phyloP scores from a whole-genome alignment of 2,329 filamentous ascomycete species.

The Saccharata proteae region DNA sequence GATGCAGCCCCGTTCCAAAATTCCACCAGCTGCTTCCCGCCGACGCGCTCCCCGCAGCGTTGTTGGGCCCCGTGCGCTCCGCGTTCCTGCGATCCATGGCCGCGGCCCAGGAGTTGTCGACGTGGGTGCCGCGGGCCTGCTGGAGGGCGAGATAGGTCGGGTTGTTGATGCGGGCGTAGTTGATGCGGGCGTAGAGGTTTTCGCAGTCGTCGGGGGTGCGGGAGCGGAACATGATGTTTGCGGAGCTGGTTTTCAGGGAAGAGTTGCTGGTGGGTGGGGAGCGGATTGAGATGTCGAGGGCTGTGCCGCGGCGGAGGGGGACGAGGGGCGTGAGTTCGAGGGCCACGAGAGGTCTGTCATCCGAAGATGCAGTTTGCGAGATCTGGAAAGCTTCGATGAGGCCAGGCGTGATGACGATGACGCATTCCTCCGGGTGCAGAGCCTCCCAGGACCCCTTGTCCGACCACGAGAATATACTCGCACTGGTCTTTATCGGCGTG shows the following conservation, averaged over 20 bases:
- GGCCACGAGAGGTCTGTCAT: slow-evolving; percentile 45
- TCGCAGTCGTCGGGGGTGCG: slow-evolving; percentile 66
- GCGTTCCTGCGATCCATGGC: slow-evolving; percentile 40
- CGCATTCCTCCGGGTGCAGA: slow-evolving; percentile 50
- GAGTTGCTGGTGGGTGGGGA: slow-evolving; percentile 69
- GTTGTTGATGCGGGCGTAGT: slow-evolving; percentile 82
- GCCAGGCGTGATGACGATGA: slow-evolving; percentile 49
- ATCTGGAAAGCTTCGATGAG: slow-evolving; percentile 53
- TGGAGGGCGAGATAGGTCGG: slow-evolving; percentile 73
- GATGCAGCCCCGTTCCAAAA: slow-evolving; percentile 32
- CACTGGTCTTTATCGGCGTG: slow-evolving; percentile 44
- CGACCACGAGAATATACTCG: slow-evolving; percentile 52
- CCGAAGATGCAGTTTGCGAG: slow-evolving; percentile 34
- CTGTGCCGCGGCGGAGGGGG: slow-evolving; percentile 78
- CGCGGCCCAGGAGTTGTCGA: slow-evolving; percentile 35
- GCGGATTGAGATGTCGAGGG: slow-evolving; percentile 85
- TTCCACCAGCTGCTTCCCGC: slow-evolving; percentile 36
- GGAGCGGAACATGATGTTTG: slow-evolving; percentile 86
- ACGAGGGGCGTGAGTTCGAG: slow-evolving; percentile 87
- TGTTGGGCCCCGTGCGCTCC: slow-evolving; percentile 23
- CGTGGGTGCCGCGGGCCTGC: slow-evolving; percentile 53
- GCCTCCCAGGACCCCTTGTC: slow-evolving; percentile 50
- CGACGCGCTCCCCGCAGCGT: slow-evolving; percentile 30
- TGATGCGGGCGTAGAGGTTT: slow-evolving; percentile 72
- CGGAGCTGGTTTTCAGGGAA: slow-evolving; percentile 50